Base-by-base conservation (phyloP, 75 land plant species). In the Azolla pinnata region DNA sequence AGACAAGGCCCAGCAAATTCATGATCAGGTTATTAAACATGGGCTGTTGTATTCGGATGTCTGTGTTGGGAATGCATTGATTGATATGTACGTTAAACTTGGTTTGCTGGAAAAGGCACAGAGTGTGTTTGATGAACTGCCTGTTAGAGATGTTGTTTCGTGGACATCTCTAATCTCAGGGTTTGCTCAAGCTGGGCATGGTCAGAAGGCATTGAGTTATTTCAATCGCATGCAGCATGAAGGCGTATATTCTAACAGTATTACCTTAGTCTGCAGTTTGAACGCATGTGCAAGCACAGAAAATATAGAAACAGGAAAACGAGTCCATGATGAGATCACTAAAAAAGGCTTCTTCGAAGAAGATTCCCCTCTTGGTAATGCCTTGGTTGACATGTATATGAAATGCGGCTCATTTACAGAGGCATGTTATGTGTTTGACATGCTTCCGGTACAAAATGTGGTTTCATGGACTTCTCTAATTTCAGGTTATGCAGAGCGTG, bases 401-500 rank as follows among this genome's bases (percentile, higher is more conserved):
- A 59, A 32, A 26, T 63, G 52, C 68, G 80, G 80, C 20, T 26
- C 31, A 8, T 42, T 72, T 27, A 38, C 19, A 10, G 49, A 68
- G 31, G 59, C 68, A 10, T 31, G 32, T 12, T 52, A 33, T 10
- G 25, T 73, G 1, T 75, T 79, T 44, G 14, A 51, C 23, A n/a
- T n/a, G 5, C 61, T 79, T 48, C 17, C 28, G 21, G 31, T 57
- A 19, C 64, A 61, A 58, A 44, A 74, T 58, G 51, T 69, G 0
- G 67, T 79, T 42, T 75, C 69, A 1, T 79, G 74, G 81, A 79
- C 55, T 27, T 56, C 58, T 18, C 62, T 79, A 20, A 79, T 79
- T 31, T 21, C 48, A 21, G 73, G 65, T 10, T 63, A 55, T 60
- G 75, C 57, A 18, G 60, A 42, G 63, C 53, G 67, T 60, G 79